Conservation (phyloP, 2,329 filamentous ascomycete genomes). For the Scolecobasidium constrictum region DNA sequence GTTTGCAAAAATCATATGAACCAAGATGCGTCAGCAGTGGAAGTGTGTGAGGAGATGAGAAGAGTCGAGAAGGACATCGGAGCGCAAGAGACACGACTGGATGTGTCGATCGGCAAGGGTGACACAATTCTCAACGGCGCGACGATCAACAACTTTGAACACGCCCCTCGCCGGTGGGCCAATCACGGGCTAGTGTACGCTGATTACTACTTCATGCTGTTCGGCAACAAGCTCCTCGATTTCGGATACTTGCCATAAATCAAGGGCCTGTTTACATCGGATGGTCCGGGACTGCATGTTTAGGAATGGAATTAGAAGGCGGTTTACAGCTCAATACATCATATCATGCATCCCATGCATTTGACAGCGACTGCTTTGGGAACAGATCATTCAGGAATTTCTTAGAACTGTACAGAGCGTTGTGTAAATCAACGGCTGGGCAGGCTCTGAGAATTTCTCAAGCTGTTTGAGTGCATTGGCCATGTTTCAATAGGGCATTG, state of each 20-base stretch:
- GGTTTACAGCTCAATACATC: neutral
- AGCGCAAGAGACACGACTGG: conserved; percentile 8
- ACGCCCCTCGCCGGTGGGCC: conserved; percentile 28
- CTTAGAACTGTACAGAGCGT: too few species aligned
- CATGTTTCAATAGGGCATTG: too few species aligned
- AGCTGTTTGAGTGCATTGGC: too few species aligned
- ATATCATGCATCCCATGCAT: neutral
- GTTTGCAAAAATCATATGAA: conserved; percentile 17
- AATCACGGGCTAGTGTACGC: conserved; percentile 36
- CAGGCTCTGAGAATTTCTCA: too few species aligned
- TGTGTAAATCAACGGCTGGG: too few species aligned
- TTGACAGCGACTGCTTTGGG: too few species aligned
- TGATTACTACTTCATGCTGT: conserved; percentile 33
- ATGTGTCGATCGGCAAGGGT: conserved; percentile 9
- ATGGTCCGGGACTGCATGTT: neutral
- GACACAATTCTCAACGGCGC: conserved; percentile 35
- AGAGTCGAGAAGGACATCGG: conserved; percentile 15
- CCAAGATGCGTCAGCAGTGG: neutral
- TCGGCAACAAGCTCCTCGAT: conserved; percentile 30
- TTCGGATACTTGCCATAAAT: conserved; percentile 12
- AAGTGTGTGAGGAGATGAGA: conserved; percentile 12
- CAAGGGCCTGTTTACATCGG: neutral
- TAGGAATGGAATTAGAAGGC: neutral
- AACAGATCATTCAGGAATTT: too few species aligned
- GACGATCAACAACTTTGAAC: conserved; percentile 33